Conservation (phyloP, 805 yeast species). For the Yarrowia keelungensis region DNA sequence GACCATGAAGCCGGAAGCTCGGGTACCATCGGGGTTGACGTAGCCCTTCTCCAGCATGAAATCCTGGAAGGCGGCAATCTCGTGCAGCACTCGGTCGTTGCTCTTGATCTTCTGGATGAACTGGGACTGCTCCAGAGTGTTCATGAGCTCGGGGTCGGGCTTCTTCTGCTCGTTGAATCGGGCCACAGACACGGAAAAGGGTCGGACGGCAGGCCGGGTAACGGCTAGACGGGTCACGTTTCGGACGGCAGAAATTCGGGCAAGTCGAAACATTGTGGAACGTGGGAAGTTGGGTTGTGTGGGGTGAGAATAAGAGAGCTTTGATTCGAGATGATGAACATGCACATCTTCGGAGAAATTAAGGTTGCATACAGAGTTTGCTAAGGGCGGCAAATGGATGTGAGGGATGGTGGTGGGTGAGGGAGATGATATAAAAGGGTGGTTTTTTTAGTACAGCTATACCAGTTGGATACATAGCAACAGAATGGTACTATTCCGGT, state of each 20-base stretch:
- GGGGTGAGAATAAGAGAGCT: neutral
- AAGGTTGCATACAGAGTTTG: neutral
- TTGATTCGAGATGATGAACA: neutral
- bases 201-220: constrained; percentile 4
- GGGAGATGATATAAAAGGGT: too few relatives aligned
- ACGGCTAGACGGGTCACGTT: constrained; percentile 6
- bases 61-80: constrained; percentile 35
- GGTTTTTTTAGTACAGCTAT: too few relatives aligned
- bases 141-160: constrained; percentile 33
- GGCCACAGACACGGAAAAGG: neutral
- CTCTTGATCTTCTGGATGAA: constrained; percentile 21
- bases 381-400: too few relatives aligned
- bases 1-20: constrained; percentile 40
- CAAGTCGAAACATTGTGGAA: constrained; percentile 17
- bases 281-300: neutral
- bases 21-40: constrained; percentile 31
- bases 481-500: too few relatives aligned
- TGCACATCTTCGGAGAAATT: neutral
- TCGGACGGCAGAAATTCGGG: constrained; percentile 9
- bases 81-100: constrained; percentile 33
- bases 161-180: constrained; percentile 10
- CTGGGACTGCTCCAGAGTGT: constrained; percentile 12
- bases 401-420: too few relatives aligned
- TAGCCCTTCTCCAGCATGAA: constrained; percentile 38
- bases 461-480: too few relatives aligned